phyloP scores from a whole-genome alignment of 2,329 filamentous ascomycete genomes.

The Stylonectria norvegica region DNA sequence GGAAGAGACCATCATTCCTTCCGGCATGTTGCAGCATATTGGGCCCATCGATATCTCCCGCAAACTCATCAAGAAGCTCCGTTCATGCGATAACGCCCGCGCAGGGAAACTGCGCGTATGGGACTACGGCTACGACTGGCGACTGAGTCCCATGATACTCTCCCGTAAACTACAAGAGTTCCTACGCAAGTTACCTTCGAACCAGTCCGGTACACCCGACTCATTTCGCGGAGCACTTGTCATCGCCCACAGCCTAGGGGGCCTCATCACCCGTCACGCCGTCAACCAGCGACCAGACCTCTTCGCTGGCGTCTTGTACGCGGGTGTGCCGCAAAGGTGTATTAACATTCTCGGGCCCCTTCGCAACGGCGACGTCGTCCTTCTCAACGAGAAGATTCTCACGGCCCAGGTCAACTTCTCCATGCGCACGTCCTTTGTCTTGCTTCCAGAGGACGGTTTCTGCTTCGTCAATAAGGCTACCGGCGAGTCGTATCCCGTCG shows the following conservation, averaged over 20 bases:
- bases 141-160: slow-evolving; percentile 74
- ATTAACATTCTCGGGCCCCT: slow-evolving; percentile 89
- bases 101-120: slow-evolving; percentile 72
- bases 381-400: slow-evolving; percentile 83
- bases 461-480: slow-evolving; percentile 85
- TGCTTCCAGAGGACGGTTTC: slow-evolving; percentile 80
- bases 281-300: slow-evolving; percentile 83
- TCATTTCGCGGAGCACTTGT: slow-evolving; percentile 69
- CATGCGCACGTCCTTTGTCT: slow-evolving; percentile 77
- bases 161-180: slow-evolving; percentile 70
- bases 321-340: slow-evolving; percentile 79
- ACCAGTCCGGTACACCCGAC: slow-evolving; percentile 52
- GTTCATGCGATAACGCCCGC: slow-evolving; percentile 68
- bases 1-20: slow-evolving; percentile 77
- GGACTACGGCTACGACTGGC: slow-evolving; percentile 95
- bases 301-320: slow-evolving; percentile 82
- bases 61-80: slow-evolving; percentile 73
- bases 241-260: slow-evolving; percentile 83
- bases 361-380: slow-evolving; percentile 86
- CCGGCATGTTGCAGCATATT: slow-evolving; percentile 86
- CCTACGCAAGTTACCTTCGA: slow-evolving; percentile 71
- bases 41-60: slow-evolving; percentile 88
- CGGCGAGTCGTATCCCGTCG: slow-evolving; percentile 73
- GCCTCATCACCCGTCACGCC: slow-evolving; percentile 81
- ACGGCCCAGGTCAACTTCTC: slow-evolving; percentile 94